Conservation (phyloP, 768 basidiomycete genomes). For the Chalciporus pseudorubinellus region DNA sequence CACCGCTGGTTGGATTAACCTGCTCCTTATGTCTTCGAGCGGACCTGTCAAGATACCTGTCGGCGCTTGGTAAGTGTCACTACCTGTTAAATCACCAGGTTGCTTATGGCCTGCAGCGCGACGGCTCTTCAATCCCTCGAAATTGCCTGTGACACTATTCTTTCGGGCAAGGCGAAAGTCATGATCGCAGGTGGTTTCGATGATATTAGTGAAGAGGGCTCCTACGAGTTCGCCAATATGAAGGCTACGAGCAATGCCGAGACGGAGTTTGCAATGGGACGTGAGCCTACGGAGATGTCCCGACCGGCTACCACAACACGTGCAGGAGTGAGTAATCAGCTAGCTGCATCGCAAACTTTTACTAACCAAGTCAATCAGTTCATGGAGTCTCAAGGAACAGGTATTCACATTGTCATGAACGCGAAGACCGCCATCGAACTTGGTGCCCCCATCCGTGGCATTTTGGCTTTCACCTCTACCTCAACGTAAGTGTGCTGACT, state of each 20-base stretch:
- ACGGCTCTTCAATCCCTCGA: slow-evolving; percentile 97
- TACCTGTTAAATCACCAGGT: neutral
- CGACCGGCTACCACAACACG: slow-evolving; percentile 95
- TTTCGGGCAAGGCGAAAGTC: slow-evolving; percentile 96
- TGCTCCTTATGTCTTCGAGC: slow-evolving; percentile 90
- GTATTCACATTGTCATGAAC: slow-evolving; percentile 96
- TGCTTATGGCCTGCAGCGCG: slow-evolving; percentile 50
- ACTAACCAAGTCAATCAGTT: slow-evolving; percentile 46
- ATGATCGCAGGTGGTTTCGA: slow-evolving; percentile 99
- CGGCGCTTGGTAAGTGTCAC: slow-evolving; percentile 79
- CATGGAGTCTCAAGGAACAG: slow-evolving; percentile 97
- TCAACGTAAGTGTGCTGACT: slow-evolving; percentile 66
- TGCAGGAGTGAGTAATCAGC: slow-evolving; percentile 64
- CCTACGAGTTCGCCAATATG: slow-evolving; percentile 99
- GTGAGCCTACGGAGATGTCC: slow-evolving; percentile 98
- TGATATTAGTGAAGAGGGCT: slow-evolving; percentile 97
- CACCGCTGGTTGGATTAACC: slow-evolving; percentile 96
- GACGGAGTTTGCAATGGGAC: slow-evolving; percentile 97
- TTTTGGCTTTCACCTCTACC: slow-evolving; percentile 94
- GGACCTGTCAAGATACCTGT: slow-evolving; percentile 99
- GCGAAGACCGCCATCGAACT: slow-evolving; percentile 95
- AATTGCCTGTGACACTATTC: slow-evolving; percentile 94
- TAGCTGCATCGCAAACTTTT: neutral
- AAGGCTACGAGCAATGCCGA: slow-evolving; percentile 97
- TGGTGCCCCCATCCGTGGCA: slow-evolving; percentile 88